Evolutionary conservation across 495 filamentous ascomycete genomes (phyloP).

Genomic region (Aspergillus sparsus): DNA sequence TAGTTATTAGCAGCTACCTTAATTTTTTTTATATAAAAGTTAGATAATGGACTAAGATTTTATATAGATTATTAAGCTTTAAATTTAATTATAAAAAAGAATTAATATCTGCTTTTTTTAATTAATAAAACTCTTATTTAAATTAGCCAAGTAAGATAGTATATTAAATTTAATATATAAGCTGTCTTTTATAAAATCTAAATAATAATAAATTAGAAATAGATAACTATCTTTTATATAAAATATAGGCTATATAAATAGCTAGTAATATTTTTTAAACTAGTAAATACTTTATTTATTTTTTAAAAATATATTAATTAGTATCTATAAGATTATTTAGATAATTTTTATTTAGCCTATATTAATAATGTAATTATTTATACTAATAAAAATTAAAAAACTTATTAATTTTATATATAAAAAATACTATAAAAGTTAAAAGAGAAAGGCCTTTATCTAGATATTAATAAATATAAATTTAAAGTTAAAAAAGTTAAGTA

Average conservation of each 20-base stretch:
- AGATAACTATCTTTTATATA: background rate
- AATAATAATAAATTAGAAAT: background rate
- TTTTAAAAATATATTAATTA: slow-evolving; percentile 13
- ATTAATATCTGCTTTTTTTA: background rate
- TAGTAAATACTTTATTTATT: slow-evolving; percentile 1
- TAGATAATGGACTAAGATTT: background rate
- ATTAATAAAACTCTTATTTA: background rate
- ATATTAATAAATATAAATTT: slow-evolving; percentile 17
- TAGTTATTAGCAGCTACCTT: background rate
- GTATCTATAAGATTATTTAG: slow-evolving; percentile 9
- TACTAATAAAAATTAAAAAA: background rate
- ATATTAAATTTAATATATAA: background rate
- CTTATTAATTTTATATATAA: slow-evolving; percentile 6
- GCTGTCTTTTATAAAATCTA: background rate
- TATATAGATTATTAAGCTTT: background rate
- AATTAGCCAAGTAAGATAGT: background rate
- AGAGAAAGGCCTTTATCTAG: background rate
- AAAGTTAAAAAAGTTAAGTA: slow-evolving; percentile 5
- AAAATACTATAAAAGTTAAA: slow-evolving; percentile 7
- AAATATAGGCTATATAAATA: background rate
- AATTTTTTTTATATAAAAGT: background rate
- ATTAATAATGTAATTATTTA: slow-evolving; percentile 15
- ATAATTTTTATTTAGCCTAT: slow-evolving; percentile 10
- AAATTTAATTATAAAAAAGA: slow-evolving; percentile 9
- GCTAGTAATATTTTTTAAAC: slow-evolving; percentile 2